Evolutionary conservation across 2,329 filamentous ascomycete species (phyloP).

Genomic region (Colletotrichum zoysiae): DNA sequence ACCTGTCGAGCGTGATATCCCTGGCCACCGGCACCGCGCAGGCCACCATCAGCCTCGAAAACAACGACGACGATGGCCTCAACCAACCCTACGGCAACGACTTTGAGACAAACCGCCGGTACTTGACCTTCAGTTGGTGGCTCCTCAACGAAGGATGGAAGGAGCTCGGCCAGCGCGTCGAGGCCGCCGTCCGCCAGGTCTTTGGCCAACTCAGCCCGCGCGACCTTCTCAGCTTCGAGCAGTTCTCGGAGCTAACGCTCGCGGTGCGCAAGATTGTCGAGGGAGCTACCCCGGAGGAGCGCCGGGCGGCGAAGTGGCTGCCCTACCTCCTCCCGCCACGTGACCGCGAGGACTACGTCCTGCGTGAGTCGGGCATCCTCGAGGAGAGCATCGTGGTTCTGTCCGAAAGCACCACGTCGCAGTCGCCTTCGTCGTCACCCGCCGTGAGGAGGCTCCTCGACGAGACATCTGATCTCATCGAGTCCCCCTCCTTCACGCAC

Average conservation of each 20-base stretch:
- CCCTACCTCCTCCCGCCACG: conserved; percentile 83
- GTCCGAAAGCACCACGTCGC: conserved; percentile 47
- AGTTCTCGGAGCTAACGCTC: conserved; percentile 82
- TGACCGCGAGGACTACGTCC: conserved; percentile 84
- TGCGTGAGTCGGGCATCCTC: conserved; percentile 86
- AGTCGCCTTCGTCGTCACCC: conserved; percentile 60
- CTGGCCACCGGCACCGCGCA: conserved; percentile 82
- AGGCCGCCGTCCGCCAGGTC: conserved; percentile 86
- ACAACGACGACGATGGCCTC: conserved; percentile 88
- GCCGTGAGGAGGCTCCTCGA: conserved; percentile 88
- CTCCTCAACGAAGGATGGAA: conserved; percentile 91
- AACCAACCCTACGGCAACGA: conserved; percentile 90
- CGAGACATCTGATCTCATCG: conserved; percentile 94
- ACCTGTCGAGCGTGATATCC: conserved; percentile 94
- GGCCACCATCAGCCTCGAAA: conserved; percentile 88
- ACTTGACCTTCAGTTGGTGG: conserved; percentile 99
- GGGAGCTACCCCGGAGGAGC: conserved; percentile 63
- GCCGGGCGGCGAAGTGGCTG: conserved; percentile 76
- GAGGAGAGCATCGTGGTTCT: conserved; percentile 61
- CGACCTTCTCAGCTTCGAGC: conserved; percentile 86
- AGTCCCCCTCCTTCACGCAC: conserved; percentile 90
- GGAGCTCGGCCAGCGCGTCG: conserved; percentile 83
- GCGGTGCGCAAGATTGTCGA: conserved; percentile 89
- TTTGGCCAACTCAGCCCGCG: conserved; percentile 91
- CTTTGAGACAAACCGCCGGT: conserved; percentile 95